Evolutionary conservation across 2,329 filamentous ascomycete genomes (phyloP).

Genomic region (Fusarium udum): DNA sequence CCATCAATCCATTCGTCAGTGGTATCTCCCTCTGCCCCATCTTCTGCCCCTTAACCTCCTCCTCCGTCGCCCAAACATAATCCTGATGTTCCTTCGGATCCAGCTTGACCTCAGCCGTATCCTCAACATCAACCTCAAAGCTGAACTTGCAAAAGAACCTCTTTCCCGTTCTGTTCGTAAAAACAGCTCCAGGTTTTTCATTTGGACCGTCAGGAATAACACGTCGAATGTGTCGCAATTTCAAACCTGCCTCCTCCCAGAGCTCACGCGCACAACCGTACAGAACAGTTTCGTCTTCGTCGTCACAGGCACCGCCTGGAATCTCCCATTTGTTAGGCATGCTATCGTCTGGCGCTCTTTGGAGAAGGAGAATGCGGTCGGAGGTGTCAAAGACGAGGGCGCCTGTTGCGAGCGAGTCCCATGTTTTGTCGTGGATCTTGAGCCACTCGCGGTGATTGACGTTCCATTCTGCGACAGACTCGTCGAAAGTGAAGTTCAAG

Average conservation of each 20-base stretch:
- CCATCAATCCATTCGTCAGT: constrained; percentile 45
- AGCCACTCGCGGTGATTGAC: constrained; percentile 42
- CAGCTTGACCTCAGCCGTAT: constrained; percentile 43
- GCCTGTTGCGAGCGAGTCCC: constrained; percentile 46
- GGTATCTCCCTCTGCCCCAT: constrained; percentile 44
- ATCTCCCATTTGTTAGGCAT: constrained; percentile 59
- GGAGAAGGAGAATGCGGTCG: constrained; percentile 55
- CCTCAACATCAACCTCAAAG: constrained; percentile 50
- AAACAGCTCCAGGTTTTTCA: constrained; percentile 40
- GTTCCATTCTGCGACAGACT: constrained; percentile 38
- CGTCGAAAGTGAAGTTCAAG: constrained; percentile 39
- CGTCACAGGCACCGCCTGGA: constrained; percentile 59
- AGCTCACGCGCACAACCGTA: constrained; percentile 58
- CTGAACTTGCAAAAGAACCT: constrained; percentile 46
- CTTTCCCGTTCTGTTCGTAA: constrained; percentile 48
- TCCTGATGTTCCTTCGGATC: constrained; percentile 55
- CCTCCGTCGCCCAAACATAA: constrained; percentile 52
- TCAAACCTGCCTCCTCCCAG: constrained; percentile 57
- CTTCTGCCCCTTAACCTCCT: constrained; percentile 46
- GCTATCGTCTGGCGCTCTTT: constrained; percentile 56
- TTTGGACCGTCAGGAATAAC: constrained; percentile 43
- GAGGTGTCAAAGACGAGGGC: constrained; percentile 49
- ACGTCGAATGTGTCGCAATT: constrained; percentile 42
- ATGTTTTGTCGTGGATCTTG: constrained; percentile 36
- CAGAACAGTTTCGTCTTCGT: constrained; percentile 53